Percentiles rank a stretch among this genome's conserved stretches.
Evolutionary conservation across 176 grass and related monocot genomes (phyloP).

Genomic region (Carex littledalei): DNA sequence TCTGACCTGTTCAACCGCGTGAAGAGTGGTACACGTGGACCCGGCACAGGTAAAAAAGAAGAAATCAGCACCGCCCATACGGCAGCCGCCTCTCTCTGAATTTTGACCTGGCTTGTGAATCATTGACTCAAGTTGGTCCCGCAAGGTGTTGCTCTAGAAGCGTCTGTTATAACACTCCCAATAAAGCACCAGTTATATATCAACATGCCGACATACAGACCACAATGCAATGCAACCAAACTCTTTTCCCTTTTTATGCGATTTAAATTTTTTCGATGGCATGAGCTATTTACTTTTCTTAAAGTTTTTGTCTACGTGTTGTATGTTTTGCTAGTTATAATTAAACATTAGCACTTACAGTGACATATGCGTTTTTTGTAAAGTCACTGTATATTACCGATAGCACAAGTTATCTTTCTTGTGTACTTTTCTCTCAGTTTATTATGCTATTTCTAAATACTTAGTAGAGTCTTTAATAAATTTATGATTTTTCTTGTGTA

Average conservation of each 20-base stretch:
- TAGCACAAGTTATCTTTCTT: too few species aligned
- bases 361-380: not conserved
- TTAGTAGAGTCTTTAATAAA: too few species aligned
- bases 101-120: conserved; percentile 4
- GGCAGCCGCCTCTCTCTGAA: conserved; percentile 6
- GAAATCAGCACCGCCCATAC: not conserved
- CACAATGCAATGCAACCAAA: not conserved
- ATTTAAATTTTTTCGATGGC: not conserved
- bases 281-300: not conserved
- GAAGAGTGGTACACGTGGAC: not conserved
- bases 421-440: too few species aligned
- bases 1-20: not conserved
- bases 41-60: not conserved
- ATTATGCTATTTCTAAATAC: too few species aligned
- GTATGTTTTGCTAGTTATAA: not conserved
- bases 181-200: not conserved
- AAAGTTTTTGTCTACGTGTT: not conserved
- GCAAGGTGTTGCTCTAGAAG: too few species aligned
- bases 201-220: too few species aligned
- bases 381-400: not conserved
- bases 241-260: not conserved
- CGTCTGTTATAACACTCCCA: not conserved
- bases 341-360: not conserved
- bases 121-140: conserved; percentile 4
- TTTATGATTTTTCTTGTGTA: too few species aligned